phyloP scores from a whole-genome alignment of 495 filamentous ascomycete genomes.

The Annulohypoxylon moriforme region DNA sequence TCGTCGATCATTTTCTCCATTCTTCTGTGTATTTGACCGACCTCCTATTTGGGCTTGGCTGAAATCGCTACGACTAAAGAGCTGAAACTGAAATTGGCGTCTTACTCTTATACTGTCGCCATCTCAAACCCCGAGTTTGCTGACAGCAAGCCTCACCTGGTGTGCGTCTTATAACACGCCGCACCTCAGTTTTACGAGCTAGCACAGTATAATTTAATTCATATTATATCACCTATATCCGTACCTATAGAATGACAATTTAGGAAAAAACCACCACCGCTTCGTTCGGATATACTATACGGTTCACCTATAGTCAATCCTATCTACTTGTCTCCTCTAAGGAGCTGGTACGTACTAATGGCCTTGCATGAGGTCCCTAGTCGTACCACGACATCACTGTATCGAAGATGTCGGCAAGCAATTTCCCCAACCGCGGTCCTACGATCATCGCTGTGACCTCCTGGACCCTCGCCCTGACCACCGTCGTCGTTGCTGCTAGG shows the following conservation, averaged over 20 bases:
- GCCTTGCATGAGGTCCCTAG: constrained; percentile 36
- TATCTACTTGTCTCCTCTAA: constrained; percentile 12
- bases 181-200: constrained; percentile 4
- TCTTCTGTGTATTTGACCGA: background rate
- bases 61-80: constrained; percentile 6
- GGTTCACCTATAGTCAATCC: constrained; percentile 23
- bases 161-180: constrained; percentile 25
- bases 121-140: constrained; percentile 14
- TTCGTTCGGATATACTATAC: constrained; percentile 29
- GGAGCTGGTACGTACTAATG: constrained; percentile 41
- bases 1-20: background rate
- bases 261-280: constrained; percentile 19
- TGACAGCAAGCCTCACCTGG: constrained; percentile 1
- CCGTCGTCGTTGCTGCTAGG: constrained; percentile 76
- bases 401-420: constrained; percentile 35
- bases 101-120: background rate
- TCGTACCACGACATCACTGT: constrained; percentile 40
- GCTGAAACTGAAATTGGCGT: background rate
- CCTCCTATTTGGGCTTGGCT: background rate
- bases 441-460: constrained; percentile 80
- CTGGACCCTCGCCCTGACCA: constrained; percentile 72
- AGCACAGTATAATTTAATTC: constrained; percentile 24
- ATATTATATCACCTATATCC: constrained; percentile 15
- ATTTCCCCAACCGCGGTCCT: constrained; percentile 67
- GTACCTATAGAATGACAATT: constrained; percentile 28